phyloP scores from a whole-genome alignment of 1,284 basidiomycete species.

The Earliella scabrosa region DNA sequence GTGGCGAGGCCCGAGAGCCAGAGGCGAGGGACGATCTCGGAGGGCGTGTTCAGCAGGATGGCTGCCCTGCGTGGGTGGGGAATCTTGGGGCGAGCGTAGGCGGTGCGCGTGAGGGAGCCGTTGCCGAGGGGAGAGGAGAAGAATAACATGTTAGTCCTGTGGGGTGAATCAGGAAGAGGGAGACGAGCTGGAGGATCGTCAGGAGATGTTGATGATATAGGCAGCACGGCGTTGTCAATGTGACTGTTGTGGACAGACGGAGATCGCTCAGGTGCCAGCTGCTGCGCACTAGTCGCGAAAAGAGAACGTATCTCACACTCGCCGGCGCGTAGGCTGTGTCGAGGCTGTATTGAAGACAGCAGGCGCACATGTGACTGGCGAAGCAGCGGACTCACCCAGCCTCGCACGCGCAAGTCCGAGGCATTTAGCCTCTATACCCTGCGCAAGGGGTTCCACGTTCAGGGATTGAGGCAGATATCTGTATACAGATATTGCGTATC shows the following conservation, averaged over 20 bases:
- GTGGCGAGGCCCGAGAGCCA: slow-evolving; percentile 68
- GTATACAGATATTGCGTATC: too few species aligned
- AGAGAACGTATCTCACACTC: background rate
- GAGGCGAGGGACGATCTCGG: slow-evolving; percentile 57
- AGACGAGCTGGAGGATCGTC: background rate
- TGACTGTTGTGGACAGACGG: background rate
- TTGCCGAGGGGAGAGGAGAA: slow-evolving; percentile 20
- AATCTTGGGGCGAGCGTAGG: slow-evolving; percentile 10
- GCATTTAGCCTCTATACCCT: too few species aligned
- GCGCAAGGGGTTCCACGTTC: too few species aligned
- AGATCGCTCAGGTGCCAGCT: slow-evolving; percentile 9
- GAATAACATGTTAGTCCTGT: slow-evolving; percentile 25
- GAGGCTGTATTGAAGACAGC: slow-evolving; percentile 5
- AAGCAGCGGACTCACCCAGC: too few species aligned
- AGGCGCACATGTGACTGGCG: background rate
- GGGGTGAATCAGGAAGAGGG: slow-evolving; percentile 7
- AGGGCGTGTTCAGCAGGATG: slow-evolving; percentile 12
- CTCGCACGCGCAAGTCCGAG: too few species aligned
- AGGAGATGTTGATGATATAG: background rate
- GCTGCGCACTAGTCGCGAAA: background rate
- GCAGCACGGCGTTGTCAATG: too few species aligned
- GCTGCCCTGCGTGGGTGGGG: slow-evolving; percentile 13
- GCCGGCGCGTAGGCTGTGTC: slow-evolving; percentile 2
- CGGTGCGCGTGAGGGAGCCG: slow-evolving; percentile 15
- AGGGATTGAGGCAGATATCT: too few species aligned